Conservation (phyloP, 257 asterid species). For the Verbena officinalis region DNA sequence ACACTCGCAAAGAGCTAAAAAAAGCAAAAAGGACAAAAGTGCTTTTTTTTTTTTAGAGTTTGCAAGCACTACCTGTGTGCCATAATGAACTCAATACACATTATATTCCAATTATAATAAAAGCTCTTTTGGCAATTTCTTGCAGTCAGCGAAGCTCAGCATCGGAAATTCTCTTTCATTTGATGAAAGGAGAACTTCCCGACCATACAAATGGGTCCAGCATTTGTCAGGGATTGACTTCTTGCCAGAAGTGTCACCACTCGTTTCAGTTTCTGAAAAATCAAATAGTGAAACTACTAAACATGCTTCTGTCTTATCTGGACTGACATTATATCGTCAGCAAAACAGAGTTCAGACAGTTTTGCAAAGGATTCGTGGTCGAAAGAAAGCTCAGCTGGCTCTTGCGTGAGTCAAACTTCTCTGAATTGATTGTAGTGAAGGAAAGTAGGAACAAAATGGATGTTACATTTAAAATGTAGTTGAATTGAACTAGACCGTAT, state of each 20-base stretch:
- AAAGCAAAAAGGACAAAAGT: no score
- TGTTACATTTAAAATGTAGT: conserved; percentile 29
- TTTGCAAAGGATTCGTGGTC: conserved; percentile 83
- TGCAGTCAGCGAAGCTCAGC: conserved; percentile 86
- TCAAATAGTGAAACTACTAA: conserved; percentile 56
- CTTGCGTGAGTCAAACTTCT: conserved; percentile 89
- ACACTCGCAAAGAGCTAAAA: no score
- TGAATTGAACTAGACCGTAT: conserved; percentile 24
- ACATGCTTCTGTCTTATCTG: conserved; percentile 54
- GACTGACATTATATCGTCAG: conserved; percentile 84
- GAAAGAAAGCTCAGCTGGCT: conserved; percentile 91
- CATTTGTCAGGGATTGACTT: conserved; percentile 97
- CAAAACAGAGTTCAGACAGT: conserved; percentile 90
- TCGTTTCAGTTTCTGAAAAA: conserved; percentile 52
- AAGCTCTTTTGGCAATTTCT: conserved; percentile 23
- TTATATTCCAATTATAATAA: conserved; percentile 29
- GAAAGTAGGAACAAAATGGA: conserved; percentile 29
- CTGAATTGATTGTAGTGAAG: conserved; percentile 46
- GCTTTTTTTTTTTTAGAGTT: no score
- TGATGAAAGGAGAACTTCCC: conserved; percentile 71
- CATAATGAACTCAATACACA: conserved; percentile 29
- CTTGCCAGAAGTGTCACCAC: conserved; percentile 91
- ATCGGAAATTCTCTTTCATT: conserved; percentile 62
- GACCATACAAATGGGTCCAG: conserved; percentile 98
- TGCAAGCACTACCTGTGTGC: no score